Evolutionary conservation across 306 rosid species (phyloP).

Genomic region (Ceratonia siliqua): DNA sequence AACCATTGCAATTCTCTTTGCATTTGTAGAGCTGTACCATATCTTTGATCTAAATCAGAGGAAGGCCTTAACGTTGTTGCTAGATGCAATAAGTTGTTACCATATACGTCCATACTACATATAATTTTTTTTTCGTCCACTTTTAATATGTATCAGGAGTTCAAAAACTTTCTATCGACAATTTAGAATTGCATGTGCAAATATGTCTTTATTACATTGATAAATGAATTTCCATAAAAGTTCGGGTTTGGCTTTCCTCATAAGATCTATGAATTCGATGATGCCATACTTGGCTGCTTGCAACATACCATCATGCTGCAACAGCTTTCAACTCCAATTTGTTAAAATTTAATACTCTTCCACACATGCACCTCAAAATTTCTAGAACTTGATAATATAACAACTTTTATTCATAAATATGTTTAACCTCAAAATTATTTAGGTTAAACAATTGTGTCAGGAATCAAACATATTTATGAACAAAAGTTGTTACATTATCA

Average conservation of each 20-base stretch:
- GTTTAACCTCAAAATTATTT: no score
- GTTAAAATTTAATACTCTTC: neutral
- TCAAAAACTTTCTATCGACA: neutral
- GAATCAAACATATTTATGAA: no score
- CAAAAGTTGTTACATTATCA: neutral
- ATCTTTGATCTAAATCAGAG: neutral
- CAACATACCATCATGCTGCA: conserved; percentile 10
- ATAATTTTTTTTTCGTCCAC: neutral
- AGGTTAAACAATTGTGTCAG: no score
- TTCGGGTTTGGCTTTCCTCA: neutral
- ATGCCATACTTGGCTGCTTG: conserved; percentile 5
- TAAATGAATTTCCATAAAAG: neutral
- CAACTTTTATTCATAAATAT: neutral
- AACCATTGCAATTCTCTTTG: neutral
- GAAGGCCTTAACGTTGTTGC: neutral
- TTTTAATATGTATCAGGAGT: neutral
- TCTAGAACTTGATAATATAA: neutral
- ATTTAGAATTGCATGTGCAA: neutral
- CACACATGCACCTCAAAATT: neutral
- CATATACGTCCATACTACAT: neutral
- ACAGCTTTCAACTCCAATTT: neutral
- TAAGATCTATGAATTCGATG: neutral
- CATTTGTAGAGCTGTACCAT: neutral
- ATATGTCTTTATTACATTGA: neutral
- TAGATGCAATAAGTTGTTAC: neutral